Conservation (phyloP, 495 filamentous ascomycete genomes). For the Coniosporium apollinis region DNA sequence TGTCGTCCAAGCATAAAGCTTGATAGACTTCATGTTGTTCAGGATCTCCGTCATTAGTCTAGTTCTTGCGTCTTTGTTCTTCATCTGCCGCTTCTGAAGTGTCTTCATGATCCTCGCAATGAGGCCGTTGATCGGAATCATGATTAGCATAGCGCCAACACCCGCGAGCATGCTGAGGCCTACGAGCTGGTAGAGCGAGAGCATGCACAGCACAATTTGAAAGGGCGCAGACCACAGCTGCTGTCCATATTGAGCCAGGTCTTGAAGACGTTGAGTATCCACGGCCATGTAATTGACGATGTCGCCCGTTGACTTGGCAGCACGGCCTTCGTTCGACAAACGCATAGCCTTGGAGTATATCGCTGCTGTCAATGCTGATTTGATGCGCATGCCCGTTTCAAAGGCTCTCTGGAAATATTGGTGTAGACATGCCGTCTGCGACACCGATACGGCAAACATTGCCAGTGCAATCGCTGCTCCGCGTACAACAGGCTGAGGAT, state of each 20-base stretch:
- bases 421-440: constrained; percentile 68
- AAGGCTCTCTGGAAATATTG: constrained; percentile 96
- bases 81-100: constrained; percentile 93
- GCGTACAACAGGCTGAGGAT: constrained; percentile 57
- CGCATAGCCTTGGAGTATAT: constrained; percentile 85
- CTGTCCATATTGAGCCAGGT: constrained; percentile 87
- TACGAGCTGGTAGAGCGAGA: constrained; percentile 84
- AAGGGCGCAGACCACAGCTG: constrained; percentile 94
- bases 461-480: constrained; percentile 77
- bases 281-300: constrained; percentile 99
- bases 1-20: constrained; percentile 92
- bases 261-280: constrained; percentile 85
- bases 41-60: constrained; percentile 92
- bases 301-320: constrained; percentile 86
- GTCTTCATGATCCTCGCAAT: constrained; percentile 89
- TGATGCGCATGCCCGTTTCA: constrained; percentile 91
- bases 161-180: constrained; percentile 94
- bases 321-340: constrained; percentile 81
- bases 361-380: constrained; percentile 69
- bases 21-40: constrained; percentile 99
- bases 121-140: constrained; percentile 91
- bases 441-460: constrained; percentile 80
- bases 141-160: constrained; percentile 86
- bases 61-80: constrained; percentile 92
- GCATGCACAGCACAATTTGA: constrained; percentile 89